Base-by-base conservation (phyloP, 345 rosid genomes). In the Noccaea bulbosa region DNA sequence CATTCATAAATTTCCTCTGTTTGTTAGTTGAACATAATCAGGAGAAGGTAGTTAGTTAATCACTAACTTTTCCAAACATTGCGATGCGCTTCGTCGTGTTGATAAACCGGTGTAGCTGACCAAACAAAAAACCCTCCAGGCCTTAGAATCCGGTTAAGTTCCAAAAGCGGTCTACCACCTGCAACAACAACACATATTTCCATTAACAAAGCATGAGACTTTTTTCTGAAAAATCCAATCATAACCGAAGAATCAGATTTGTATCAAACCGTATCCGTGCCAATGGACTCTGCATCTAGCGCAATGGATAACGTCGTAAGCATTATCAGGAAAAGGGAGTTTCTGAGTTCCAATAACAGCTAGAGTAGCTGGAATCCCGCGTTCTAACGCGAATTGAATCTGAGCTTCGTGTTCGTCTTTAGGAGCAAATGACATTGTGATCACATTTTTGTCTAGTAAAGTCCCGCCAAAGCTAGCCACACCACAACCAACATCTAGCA, bases 361-460 rank as follows among this genome's bases (percentile, higher is more conserved):
- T 6, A 89, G 87, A 5, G 78, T 87, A 49, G 97, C 97, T 6
- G 96, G 97, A 48, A 93, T 86, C 52, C 97, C 96, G 45, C 97
- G 83, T 71, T 93, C 98, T 17, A 93, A 71, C 58, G 96, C 96
- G 68, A 93, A 91, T 74, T 93, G 95, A 73, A 93, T 91, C 83
- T 91, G 98, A 79, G 98, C 97, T 77, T 93, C 95, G 38, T 93
- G 98, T 68, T 93, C 97, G 77, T 91, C 98, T 82, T 93, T 93
- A 2, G 98, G 97, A 54, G 97, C 98, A 70, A 93, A 80, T 20
- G 98, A 93, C 97, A 93, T 87, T 38, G 97, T 86, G 50, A 91
- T 82, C n/a, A 87, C 97, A 58, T 82, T 71, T 81, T 75, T 89
- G 35, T 89, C 88, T 35, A 87, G 74, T 80, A 93, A 84, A 49